Percentiles rank a stretch among this genome's conserved stretches.
Conservation (phyloP, 148 eudicot species). For the Cornus suecica region DNA sequence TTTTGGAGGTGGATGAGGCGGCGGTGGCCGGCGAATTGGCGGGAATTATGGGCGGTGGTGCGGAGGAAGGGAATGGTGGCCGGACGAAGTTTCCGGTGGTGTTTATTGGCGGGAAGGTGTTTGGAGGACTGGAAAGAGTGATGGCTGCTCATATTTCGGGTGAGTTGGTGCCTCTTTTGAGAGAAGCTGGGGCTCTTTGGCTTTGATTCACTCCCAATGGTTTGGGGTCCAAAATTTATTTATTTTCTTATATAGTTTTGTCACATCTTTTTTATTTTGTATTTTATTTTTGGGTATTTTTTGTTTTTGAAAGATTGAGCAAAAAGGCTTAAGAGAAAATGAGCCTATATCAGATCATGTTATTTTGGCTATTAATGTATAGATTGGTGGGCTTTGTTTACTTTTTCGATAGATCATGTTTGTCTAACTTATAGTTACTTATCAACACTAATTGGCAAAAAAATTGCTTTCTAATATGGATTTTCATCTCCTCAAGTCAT, state of each 20-base stretch:
- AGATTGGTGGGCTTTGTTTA: neutral
- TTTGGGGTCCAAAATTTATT: no score
- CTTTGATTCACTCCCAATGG: constrained; percentile 27
- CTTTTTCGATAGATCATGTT: neutral
- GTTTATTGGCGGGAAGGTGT: constrained; percentile 64
- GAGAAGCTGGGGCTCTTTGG: constrained; percentile 79
- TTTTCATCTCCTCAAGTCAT: no score
- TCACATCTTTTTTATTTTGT: no score
- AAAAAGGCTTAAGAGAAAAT: neutral
- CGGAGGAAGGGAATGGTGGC: neutral
- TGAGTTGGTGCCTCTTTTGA: constrained; percentile 71
- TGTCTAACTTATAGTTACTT: no score
- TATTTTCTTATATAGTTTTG: no score
- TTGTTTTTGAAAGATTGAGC: neutral
- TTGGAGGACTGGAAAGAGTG: constrained; percentile 75
- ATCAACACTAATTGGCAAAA: no score
- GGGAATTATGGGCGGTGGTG: constrained; percentile 7
- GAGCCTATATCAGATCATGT: neutral
- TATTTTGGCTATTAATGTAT: neutral
- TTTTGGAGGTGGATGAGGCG: constrained; percentile 47
- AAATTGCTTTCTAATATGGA: no score
- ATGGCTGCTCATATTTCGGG: constrained; percentile 84
- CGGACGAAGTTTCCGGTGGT: constrained; percentile 60
- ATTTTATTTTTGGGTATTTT: neutral
- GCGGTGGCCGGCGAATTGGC: constrained; percentile 26